Evolutionary conservation across 2,329 filamentous ascomycete genomes (phyloP).

Genomic region (Fusarium robinianum): DNA sequence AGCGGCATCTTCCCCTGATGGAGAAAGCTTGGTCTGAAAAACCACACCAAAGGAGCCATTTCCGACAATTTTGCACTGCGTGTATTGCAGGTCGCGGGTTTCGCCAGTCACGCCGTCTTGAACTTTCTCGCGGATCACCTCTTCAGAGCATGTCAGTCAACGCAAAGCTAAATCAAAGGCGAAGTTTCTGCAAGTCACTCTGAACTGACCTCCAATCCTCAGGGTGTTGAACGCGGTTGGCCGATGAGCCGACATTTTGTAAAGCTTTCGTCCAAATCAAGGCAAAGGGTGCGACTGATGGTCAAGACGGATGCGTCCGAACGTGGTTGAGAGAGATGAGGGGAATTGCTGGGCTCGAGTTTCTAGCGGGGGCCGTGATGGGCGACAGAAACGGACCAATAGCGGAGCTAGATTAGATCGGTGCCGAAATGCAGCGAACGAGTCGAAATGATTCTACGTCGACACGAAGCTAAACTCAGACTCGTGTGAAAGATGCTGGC

Average conservation of each 20-base stretch:
- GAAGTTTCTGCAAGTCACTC: constrained; percentile 12
- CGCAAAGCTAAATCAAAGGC: constrained; percentile 2
- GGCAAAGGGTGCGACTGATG: constrained; percentile 35
- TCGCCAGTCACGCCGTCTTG: constrained; percentile 98
- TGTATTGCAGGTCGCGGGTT: constrained; percentile 95
- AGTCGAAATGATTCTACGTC: constrained; percentile 9
- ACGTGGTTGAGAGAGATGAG: constrained; percentile 34
- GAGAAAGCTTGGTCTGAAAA: constrained; percentile 97
- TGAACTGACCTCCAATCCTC: constrained; percentile 92
- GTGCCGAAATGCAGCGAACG: constrained; percentile 21
- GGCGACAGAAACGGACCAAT: constrained; percentile 37
- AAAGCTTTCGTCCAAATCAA: constrained; percentile 34
- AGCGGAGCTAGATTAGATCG: constrained; percentile 23
- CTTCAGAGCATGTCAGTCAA: constrained; percentile 52
- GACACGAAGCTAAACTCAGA: constrained; percentile 25
- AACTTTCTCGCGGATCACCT: constrained; percentile 98
- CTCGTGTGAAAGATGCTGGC: constrained; percentile 27
- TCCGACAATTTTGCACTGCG: constrained; percentile 98
- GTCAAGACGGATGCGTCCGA: constrained; percentile 30
- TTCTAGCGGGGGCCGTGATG: constrained; percentile 44
- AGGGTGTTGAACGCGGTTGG: constrained; percentile 84
- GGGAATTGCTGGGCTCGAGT: constrained; percentile 34
- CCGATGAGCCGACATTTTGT: constrained; percentile 83
- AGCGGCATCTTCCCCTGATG: constrained; percentile 96
- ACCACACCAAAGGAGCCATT: constrained; percentile 99